Evolutionary conservation across 106 monocot species (phyloP), one percentile per base, ranked within the genome.

Genomic region (Triglochin maritima): DNA sequence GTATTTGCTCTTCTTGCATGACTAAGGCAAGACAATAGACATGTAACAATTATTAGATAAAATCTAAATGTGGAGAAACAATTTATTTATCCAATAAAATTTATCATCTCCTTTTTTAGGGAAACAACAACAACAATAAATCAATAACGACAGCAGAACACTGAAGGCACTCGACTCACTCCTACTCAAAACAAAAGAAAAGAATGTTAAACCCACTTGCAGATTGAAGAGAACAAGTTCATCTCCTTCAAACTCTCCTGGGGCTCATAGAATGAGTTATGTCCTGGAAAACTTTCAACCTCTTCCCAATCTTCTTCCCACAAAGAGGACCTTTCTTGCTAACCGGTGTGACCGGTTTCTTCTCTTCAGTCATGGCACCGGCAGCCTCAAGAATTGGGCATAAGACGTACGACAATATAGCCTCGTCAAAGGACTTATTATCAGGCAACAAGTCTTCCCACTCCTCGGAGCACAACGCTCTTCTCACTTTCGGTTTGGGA

Each of bases 261-360:
- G 71, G 66, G 15, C 70, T 59, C 17, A 60, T 12, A n/a, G 60
- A 63, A 42, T 66, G 69, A 3, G 77, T 74, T 15, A 87, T 90
- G 54, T 96, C 96, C 60, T 82, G 69, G 63, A 91, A 91, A 11
- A 88, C 83, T 78, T 80, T 84, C 3, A 91, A 78, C 78, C 90
- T 87, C 83, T 92, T 86, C 53, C 85, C 90, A 59, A 75, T 74
- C 62, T 92, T 87, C 70, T 70, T 78, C 62, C 70, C 87, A 9
- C 47, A 29, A 60, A 80, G 57, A 9, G 55, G 51, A 13, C 9
- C 11, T 3, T 11, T 64, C 17, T 17, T 48, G 54, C 45, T 46
- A 42, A 42, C 41, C 4, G 3, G 7, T 17, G 4, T 9, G 12
- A 4, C 14, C 9, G 3, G 11, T 17, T 13, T 43, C 60, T 56